Conservation (phyloP, 352 stramenopile genomes). For the Pythium brassicae region DNA sequence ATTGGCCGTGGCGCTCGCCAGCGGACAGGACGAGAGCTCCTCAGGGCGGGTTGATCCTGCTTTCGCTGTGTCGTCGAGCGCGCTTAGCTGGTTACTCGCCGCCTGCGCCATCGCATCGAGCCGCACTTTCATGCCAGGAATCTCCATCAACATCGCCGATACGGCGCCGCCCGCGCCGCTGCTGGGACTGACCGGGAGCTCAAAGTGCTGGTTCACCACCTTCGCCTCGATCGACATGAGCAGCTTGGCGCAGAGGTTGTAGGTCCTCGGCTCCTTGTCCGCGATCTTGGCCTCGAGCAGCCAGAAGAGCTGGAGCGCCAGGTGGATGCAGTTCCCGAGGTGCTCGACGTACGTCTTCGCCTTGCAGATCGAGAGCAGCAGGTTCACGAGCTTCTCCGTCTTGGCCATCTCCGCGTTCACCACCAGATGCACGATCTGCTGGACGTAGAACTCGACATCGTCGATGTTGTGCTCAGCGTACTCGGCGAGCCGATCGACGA, state of each 20-base stretch:
- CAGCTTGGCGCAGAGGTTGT: constrained; percentile 73
- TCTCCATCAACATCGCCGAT: constrained; percentile 40
- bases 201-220: constrained; percentile 77
- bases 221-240: constrained; percentile 84
- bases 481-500: constrained; percentile 57
- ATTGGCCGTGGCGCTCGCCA: constrained; percentile 3
- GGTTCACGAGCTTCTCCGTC: constrained; percentile 61
- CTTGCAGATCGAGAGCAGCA: constrained; percentile 78
- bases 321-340: constrained; percentile 75
- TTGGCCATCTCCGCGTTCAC: constrained; percentile 58
- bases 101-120: constrained; percentile 26
- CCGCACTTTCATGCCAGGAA: constrained; percentile 51
- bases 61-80: constrained; percentile 3
- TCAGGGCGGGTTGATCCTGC: constrained; percentile 1
- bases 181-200: constrained; percentile 30
- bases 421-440: constrained; percentile 72
- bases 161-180: constrained; percentile 19
- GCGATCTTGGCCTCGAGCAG: constrained; percentile 73
- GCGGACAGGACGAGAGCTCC: constrained; percentile 1
- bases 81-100: constrained; percentile 6
- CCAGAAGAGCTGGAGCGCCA: constrained; percentile 72
- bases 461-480: constrained; percentile 69
- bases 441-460: constrained; percentile 82
- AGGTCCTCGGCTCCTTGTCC: constrained; percentile 65
- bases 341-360: constrained; percentile 75